phyloP scores from a whole-genome alignment of 2,329 filamentous ascomycete species.

The Fonsecaea monophora region DNA sequence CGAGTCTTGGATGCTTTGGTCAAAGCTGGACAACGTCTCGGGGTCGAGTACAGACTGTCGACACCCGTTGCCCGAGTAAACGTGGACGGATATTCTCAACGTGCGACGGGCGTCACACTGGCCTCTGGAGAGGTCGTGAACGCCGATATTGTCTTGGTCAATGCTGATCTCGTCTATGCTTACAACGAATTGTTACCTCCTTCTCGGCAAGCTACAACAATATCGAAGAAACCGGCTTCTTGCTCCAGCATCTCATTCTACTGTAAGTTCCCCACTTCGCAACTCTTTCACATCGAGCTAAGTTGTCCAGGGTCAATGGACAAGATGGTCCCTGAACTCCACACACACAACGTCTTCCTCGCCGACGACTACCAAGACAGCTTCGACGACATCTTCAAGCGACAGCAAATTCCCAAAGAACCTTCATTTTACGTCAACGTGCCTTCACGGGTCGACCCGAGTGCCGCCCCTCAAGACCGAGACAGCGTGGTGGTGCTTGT shows the following conservation, averaged over 20 bases:
- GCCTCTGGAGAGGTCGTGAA: conserved; percentile 63
- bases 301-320: conserved; percentile 58
- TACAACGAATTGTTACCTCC: conserved; percentile 73
- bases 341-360: conserved; percentile 78
- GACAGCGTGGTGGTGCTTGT: conserved; percentile 74
- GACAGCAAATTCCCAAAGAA: conserved; percentile 69
- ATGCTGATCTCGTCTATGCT: conserved; percentile 76
- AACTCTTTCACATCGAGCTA: conserved; percentile 41
- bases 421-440: conserved; percentile 82
- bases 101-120: conserved; percentile 66
- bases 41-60: conserved; percentile 68
- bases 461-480: conserved; percentile 69
- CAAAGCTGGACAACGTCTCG: conserved; percentile 65
- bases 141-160: conserved; percentile 73
- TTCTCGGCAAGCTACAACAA: conserved; percentile 50
- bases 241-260: conserved; percentile 80
- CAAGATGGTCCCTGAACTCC: conserved; percentile 66
- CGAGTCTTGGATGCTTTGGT: conserved; percentile 69
- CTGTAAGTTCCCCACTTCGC: conserved; percentile 48
- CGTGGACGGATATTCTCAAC: conserved; percentile 59
- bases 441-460: conserved; percentile 70
- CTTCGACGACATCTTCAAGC: conserved; percentile 78
- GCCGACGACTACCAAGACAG: conserved; percentile 73
- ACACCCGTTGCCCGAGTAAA: conserved; percentile 64
- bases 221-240: conserved; percentile 52